Base-by-base conservation (phyloP, 192 early-diverging fungal species). In the Coemansia sp. region DNA sequence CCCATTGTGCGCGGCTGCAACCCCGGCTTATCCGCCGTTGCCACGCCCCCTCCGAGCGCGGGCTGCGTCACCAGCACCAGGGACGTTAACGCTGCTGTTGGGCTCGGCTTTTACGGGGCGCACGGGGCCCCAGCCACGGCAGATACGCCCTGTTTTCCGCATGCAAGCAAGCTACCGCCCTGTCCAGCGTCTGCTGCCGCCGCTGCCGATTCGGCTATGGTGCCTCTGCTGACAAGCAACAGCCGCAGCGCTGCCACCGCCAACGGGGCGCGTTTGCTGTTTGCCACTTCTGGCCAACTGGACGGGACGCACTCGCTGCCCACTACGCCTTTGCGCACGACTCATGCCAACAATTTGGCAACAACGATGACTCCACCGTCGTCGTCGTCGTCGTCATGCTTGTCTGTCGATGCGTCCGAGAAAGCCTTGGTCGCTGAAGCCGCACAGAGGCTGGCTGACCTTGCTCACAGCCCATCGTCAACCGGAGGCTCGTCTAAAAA, bases 301-400 rank as follows among this genome's bases (percentile, higher is more conserved):
- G 74, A 70, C 10, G 74, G 68, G 22, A 37, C 74, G 9, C 74
- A 67, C 57, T 78, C 74, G 64, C 57, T 78, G 61, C 74, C 74
- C 9, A 60, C 64, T 1, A 78, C 74, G 1, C 74, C 74, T 5
- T 40, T 78, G 46, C 74, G 74, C 24, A 45, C 59, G 5, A 57
- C 73, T 30, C 27, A 30, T 30, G 27, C 27, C 27, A 30, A 7
- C 27, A 30, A 30, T 7, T 30, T 7, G 7, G 2, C 27, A 30
- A 69, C 55, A 21, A 55, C 15, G 9, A 30, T 7, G 27, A 30
- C 22, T 12, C 25, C 51, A 9, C 34, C 19, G 4, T 19, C 39
- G 14, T 49, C 49, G 7, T 24, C 50, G 39, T 23, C 23, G 10
- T 40, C 49, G 5, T 34, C 42, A 3, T 52, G 40, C 10, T 21